Conservation (phyloP, 2,329 filamentous ascomycete genomes). For the Sordariomycetes sp. region DNA sequence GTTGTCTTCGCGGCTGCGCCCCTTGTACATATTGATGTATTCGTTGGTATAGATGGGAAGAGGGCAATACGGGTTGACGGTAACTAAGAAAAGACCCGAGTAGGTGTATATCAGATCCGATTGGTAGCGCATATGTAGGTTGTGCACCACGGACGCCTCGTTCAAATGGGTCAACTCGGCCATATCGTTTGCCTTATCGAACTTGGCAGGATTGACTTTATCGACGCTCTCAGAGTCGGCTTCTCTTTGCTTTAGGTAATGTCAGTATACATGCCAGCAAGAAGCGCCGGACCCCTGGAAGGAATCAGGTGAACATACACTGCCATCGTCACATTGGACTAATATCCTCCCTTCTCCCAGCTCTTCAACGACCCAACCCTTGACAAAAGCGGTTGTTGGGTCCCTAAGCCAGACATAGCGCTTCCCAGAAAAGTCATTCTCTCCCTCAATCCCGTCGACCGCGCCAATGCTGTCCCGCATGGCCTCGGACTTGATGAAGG, state of each 20-base stretch:
- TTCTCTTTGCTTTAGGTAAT: conserved; percentile 57
- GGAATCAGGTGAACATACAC: conserved; percentile 37
- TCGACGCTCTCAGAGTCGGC: conserved; percentile 80
- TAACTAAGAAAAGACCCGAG: conserved; percentile 90
- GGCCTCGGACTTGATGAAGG: conserved; percentile 87
- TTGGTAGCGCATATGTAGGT: conserved; percentile 88
- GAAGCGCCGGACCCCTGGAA: neutral
- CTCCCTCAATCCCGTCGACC: conserved; percentile 73
- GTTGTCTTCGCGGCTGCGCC: conserved; percentile 79
- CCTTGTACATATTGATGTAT: conserved; percentile 97
- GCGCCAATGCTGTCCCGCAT: conserved; percentile 42
- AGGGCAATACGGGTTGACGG: conserved; percentile 91
- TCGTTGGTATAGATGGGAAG: conserved; percentile 93
- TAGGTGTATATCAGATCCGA: conserved; percentile 97
- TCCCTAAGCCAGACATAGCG: conserved; percentile 97
- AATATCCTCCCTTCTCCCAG: conserved; percentile 53
- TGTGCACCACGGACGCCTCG: conserved; percentile 95
- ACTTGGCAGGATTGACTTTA: conserved; percentile 98
- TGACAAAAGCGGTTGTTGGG: conserved; percentile 73
- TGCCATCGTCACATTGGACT: conserved; percentile 89
- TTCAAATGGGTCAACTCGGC: conserved; percentile 96
- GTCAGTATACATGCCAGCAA: conserved; percentile 9
- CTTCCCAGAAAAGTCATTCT: conserved; percentile 98
- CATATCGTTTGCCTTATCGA: conserved; percentile 99
- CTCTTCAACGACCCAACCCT: conserved; percentile 85